Evolutionary conservation across 2,329 filamentous ascomycete genomes (phyloP).

Genomic region (Chrysoporthe puriensis): DNA sequence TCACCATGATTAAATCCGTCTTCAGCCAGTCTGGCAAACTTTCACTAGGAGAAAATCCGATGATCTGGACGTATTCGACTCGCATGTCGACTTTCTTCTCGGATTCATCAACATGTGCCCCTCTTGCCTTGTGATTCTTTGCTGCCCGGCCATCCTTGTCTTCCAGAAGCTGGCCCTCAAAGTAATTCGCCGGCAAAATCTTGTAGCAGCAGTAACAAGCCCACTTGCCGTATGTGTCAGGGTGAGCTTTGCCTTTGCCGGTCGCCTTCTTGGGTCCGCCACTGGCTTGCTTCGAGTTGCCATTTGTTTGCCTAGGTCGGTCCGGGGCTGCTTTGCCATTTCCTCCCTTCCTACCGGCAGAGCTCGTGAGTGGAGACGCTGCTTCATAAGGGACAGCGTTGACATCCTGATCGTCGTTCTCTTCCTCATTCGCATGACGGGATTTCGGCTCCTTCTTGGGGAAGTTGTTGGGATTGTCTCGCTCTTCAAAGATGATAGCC

Average conservation of each 20-base stretch:
- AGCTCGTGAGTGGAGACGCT: neutral
- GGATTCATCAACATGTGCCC: neutral
- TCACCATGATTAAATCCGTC: conserved; percentile 3
- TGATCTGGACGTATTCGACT: conserved; percentile 25
- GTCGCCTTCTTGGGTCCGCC: neutral
- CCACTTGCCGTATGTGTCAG: conserved; percentile 13
- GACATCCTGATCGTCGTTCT: neutral
- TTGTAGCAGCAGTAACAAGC: conserved; percentile 26
- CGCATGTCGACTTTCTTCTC: conserved; percentile 27
- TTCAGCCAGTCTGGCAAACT: conserved; percentile 23
- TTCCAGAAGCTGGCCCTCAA: conserved; percentile 21
- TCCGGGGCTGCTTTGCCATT: neutral
- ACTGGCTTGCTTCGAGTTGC: neutral
- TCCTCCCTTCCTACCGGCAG: neutral
- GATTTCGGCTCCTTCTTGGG: conserved; percentile 9
- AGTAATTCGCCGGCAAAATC: conserved; percentile 22
- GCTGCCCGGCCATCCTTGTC: conserved; percentile 7
- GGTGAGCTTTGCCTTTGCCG: conserved; percentile 4
- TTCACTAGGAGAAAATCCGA: neutral
- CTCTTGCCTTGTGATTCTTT: conserved; percentile 18
- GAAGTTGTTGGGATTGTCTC: conserved; percentile 21
- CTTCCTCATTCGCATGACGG: neutral
- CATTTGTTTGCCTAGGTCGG: neutral
- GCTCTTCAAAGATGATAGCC: conserved; percentile 20
- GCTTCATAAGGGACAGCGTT: neutral